A percentile compares a stretch with the other conserved stretches of the same genome.
phyloP scores from a whole-genome alignment of 345 rosid genomes.

The Hypericum androsaemum region DNA sequence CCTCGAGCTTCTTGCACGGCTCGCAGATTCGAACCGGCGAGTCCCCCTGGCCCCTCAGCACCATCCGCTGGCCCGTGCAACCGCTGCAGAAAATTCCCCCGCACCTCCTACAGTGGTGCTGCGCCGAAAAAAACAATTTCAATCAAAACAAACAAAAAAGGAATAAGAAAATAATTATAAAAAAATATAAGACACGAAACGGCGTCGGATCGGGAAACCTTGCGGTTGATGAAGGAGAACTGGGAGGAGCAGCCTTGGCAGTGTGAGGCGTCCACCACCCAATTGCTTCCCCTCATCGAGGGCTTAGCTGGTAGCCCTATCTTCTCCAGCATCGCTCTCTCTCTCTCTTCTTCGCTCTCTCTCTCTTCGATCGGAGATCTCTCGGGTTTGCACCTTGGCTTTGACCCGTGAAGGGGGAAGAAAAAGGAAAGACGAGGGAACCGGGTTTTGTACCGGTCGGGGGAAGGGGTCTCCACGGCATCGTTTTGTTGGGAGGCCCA shows the following conservation, averaged over 20 bases:
- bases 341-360: neutral
- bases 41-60: conserved; percentile 85
- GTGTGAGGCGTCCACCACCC: conserved; percentile 86
- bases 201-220: conserved; percentile 31
- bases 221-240: conserved; percentile 95
- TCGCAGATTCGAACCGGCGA: conserved; percentile 83
- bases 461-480: too few relatives aligned
- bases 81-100: conserved; percentile 82
- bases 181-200: neutral
- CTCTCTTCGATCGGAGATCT: too few relatives aligned
- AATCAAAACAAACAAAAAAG: neutral
- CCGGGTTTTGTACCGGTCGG: too few relatives aligned
- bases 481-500: too few relatives aligned
- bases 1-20: conserved; percentile 82
- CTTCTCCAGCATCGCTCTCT: conserved; percentile 65
- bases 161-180: neutral
- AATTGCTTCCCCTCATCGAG: conserved; percentile 58
- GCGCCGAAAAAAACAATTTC: conserved; percentile 14
- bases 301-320: conserved; percentile 88
- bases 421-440: too few relatives aligned
- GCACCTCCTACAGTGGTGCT: conserved; percentile 96
- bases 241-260: conserved; percentile 95
- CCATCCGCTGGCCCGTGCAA: conserved; percentile 74
- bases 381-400: too few relatives aligned
- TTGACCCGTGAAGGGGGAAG: too few relatives aligned